Conservation (phyloP, 2,329 filamentous ascomycete species). For the Ophiostoma ips region DNA sequence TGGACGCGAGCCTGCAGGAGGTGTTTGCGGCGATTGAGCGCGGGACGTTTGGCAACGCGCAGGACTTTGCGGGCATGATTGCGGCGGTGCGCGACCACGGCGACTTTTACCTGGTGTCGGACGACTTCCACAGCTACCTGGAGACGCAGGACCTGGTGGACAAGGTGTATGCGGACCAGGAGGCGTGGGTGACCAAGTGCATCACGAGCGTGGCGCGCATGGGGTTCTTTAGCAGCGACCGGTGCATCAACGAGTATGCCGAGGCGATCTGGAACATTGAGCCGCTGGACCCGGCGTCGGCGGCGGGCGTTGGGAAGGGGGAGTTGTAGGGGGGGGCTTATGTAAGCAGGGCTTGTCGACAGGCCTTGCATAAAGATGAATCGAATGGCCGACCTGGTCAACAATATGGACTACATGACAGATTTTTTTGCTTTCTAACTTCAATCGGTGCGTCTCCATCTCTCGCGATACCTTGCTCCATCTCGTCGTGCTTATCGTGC, state of each 20-base stretch:
- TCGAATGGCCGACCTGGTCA: too few relatives aligned
- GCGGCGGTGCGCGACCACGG: slow-evolving; percentile 81
- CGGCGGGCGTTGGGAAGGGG: slow-evolving; percentile 5
- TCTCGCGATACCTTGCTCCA: too few relatives aligned
- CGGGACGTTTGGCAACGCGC: slow-evolving; percentile 66
- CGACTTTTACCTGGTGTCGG: slow-evolving; percentile 94
- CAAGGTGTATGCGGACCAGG: slow-evolving; percentile 79
- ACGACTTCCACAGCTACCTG: slow-evolving; percentile 92
- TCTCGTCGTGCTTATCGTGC: too few relatives aligned
- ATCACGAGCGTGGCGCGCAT: slow-evolving; percentile 83
- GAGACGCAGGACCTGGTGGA: slow-evolving; percentile 86
- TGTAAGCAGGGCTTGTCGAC: too few relatives aligned
- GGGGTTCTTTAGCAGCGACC: slow-evolving; percentile 94
- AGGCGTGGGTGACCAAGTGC: slow-evolving; percentile 82
- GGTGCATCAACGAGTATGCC: slow-evolving; percentile 94
- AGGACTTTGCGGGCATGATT: slow-evolving; percentile 70
- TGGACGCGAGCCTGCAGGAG: slow-evolving; percentile 62
- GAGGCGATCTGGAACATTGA: slow-evolving; percentile 96
- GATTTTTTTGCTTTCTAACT: too few relatives aligned
- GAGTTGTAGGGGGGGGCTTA: background rate
- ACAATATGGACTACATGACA: too few relatives aligned
- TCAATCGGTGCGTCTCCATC: too few relatives aligned
- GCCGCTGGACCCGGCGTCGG: slow-evolving; percentile 43
- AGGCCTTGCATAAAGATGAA: too few relatives aligned
- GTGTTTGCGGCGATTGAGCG: slow-evolving; percentile 76